Evolutionary conservation across 805 yeast species (phyloP), one percentile per base, ranked within the genome.

Genomic region (Wickerhamomyces ciferrii): DNA sequence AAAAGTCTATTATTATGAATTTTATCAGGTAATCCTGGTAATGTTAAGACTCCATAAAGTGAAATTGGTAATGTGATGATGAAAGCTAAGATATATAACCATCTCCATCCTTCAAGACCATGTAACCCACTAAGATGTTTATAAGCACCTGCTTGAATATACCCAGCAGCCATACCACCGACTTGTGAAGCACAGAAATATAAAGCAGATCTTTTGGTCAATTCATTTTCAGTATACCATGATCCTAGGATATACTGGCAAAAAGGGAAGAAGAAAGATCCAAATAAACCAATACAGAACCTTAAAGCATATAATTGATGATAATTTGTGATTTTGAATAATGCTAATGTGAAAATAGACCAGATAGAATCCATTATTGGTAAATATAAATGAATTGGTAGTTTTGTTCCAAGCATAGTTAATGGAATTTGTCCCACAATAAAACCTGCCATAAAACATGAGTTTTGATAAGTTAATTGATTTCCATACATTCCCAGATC

Each of bases 21-120:
- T 41, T 72, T 67, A 43, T 70, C 65, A 7, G 89, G 88, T 20
- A 85, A 81, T 42, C 88, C 90, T 8, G 89, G 89, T 51, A 81
- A 61, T 50, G 70, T 53, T 55, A 75, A 76, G 49, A 71, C 68
- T 1, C 86, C 86, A 46, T 78, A 54, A 5, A 71, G 18, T 5
- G 67, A 66, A 38, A 74, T 68, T 0, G 77, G 77, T 10, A 74
- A 51, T 2, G 79, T 72, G 45, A 74, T 61, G 17, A 71, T 49
- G 48, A 74, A 74, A 54, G 74, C 78, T 44, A 75, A 67, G 25
- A 75, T 68, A 52, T 71, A 75, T 17, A 74, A 55, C 78, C 78
- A 74, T 54, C 72, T 62, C 78, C 78, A 74, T 15, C 79, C 78
- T n/a, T 64, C 58, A 6, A 73, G 53, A 1, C 78, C 77, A 34